Evolutionary conservation across 163 green algal species (phyloP).

Genomic region (Scenedesmus sp.): DNA sequence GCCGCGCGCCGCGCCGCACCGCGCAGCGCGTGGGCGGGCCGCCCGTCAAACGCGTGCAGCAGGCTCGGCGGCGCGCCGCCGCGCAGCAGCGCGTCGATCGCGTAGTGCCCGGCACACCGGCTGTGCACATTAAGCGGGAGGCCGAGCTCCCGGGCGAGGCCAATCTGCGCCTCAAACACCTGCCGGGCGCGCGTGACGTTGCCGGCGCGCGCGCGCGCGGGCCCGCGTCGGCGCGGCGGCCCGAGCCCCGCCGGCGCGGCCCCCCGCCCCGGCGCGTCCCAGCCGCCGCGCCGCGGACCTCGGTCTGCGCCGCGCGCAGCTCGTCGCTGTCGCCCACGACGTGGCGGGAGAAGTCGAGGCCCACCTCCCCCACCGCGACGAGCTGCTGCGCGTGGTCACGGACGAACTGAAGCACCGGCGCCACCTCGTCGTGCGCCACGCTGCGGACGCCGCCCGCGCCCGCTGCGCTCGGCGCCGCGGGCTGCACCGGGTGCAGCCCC

Average conservation of each 20-base stretch:
- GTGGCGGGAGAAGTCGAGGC: slow-evolving; percentile 38
- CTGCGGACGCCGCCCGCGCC: too few relatives aligned
- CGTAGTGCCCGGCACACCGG: too few relatives aligned
- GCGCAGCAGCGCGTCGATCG: not conserved
- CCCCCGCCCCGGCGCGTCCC: too few relatives aligned
- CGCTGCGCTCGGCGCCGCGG: too few relatives aligned
- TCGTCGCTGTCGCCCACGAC: slow-evolving; percentile 9
- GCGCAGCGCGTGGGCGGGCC: slow-evolving; percentile 16
- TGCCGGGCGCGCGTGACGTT: too few relatives aligned
- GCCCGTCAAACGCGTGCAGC: slow-evolving; percentile 46
- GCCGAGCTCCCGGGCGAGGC: slow-evolving; percentile 17
- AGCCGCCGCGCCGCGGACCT: too few relatives aligned
- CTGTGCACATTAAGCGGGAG: slow-evolving; percentile 29
- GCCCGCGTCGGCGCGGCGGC: too few relatives aligned
- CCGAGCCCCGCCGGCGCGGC: too few relatives aligned
- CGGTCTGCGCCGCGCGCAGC: too few relatives aligned
- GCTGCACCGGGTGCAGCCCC: slow-evolving; percentile 40
- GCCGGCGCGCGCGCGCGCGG: too few relatives aligned
- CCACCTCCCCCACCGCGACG: slow-evolving; percentile 31
- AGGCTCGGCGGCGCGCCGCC: not conserved
- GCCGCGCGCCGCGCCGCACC: too few relatives aligned
- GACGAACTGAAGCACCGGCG: slow-evolving; percentile 36
- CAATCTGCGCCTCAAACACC: too few relatives aligned
- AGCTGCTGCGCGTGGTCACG: slow-evolving; percentile 16
- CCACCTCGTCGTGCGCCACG: not conserved